These are phyloP conservation scores for Diaporthe citriasiana DNA, from an alignment of 2,329 filamentous ascomycete species.

Conservation along the genomic window DNA sequence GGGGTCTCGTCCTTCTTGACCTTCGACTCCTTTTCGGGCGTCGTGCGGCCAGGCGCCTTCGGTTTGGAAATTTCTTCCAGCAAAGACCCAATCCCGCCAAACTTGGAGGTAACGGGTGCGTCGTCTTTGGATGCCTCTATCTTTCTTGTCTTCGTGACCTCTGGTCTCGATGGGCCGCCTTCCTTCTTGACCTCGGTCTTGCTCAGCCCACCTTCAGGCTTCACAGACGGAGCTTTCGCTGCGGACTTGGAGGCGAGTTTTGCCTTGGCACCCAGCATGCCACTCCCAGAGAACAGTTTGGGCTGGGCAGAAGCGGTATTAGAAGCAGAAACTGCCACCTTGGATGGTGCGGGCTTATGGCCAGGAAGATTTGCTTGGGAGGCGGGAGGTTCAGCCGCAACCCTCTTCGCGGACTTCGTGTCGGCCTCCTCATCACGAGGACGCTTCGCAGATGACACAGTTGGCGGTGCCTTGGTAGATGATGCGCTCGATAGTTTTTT, in stretches of 20 bases:
- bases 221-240: constrained; percentile 49
- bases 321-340: constrained; percentile 35
- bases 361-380: constrained; percentile 41
- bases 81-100: constrained; percentile 61
- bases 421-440: constrained; percentile 57
- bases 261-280: constrained; percentile 39
- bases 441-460: constrained; percentile 51
- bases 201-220: constrained; percentile 40
- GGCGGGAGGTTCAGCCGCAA: constrained; percentile 51
- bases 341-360: constrained; percentile 40
- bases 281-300: constrained; percentile 41
- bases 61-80: constrained; percentile 66
- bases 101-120: constrained; percentile 47
- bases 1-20: constrained; percentile 67
- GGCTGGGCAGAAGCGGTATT: constrained; percentile 30
- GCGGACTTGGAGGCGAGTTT: constrained; percentile 49
- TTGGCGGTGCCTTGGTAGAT: constrained; percentile 45
- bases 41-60: constrained; percentile 51
- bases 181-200: constrained; percentile 52
- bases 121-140: constrained; percentile 52
- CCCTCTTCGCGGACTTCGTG: constrained; percentile 55
- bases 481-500: constrained; percentile 43
- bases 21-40: constrained; percentile 42
- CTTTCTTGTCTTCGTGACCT: constrained; percentile 44
- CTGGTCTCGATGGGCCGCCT: constrained; percentile 48